phyloP scores from a whole-genome alignment of 2,329 filamentous ascomycete genomes.

The Leptodontidium sp. region DNA sequence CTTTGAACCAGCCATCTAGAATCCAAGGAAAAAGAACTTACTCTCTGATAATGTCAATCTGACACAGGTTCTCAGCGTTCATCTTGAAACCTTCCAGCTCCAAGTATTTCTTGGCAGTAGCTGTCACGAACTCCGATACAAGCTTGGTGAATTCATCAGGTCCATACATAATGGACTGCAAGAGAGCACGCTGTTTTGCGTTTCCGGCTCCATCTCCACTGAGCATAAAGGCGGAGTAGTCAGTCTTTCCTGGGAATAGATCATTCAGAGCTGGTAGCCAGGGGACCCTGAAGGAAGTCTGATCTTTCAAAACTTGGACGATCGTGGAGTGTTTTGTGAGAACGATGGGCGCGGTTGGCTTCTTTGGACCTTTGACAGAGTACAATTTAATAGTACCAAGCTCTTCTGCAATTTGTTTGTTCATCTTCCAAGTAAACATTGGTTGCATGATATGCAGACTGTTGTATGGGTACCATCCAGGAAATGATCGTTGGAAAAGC shows the following conservation, averaged over 20 bases:
- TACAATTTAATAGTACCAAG: slow-evolving; percentile 61
- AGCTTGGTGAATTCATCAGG: slow-evolving; percentile 59
- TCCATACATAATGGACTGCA: slow-evolving; percentile 63
- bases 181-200: slow-evolving; percentile 58
- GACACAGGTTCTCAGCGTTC: slow-evolving; percentile 45
- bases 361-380: slow-evolving; percentile 68
- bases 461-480: slow-evolving; percentile 77
- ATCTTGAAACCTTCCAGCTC: slow-evolving; percentile 70
- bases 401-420: slow-evolving; percentile 71
- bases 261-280: slow-evolving; percentile 40
- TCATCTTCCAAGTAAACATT: slow-evolving; percentile 67
- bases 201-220: slow-evolving; percentile 58
- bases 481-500: slow-evolving; percentile 79
- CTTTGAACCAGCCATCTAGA: slow-evolving; percentile 49
- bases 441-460: slow-evolving; percentile 79
- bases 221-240: slow-evolving; percentile 60
- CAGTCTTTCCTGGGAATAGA: slow-evolving; percentile 29
- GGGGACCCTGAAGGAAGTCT: slow-evolving; percentile 27
- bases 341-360: slow-evolving; percentile 58
- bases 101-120: slow-evolving; percentile 59
- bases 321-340: slow-evolving; percentile 47
- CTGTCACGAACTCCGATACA: slow-evolving; percentile 46
- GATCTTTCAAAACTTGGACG: slow-evolving; percentile 7
- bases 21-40: slow-evolving; percentile 47
- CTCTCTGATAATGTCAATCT: slow-evolving; percentile 71